Conservation (phyloP, 139 green algal genomes). For the Micractinium sp. region DNA sequence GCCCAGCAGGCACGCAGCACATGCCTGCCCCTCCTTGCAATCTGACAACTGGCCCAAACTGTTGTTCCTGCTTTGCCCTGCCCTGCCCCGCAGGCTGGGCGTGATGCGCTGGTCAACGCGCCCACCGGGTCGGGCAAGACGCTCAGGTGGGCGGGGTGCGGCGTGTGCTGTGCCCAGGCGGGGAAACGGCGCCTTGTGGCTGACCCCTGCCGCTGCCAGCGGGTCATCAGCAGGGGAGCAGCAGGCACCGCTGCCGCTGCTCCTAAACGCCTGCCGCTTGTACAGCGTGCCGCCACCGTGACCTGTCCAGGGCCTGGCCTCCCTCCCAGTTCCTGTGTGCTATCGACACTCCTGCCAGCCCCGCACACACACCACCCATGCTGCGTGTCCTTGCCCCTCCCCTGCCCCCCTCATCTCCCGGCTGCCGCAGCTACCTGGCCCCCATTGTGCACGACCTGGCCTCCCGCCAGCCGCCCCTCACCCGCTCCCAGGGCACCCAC, state of each 20-base stretch:
- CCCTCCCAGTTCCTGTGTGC: not conserved
- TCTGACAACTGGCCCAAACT: not conserved
- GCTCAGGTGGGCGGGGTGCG: slow-evolving; percentile 44
- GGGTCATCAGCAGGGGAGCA: no score
- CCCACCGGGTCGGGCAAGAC: slow-evolving; percentile 93
- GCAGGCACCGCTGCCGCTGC: no score
- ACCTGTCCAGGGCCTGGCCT: not conserved
- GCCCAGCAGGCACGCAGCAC: not conserved
- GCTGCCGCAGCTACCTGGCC: slow-evolving; percentile 75
- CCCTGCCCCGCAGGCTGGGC: slow-evolving; percentile 50
- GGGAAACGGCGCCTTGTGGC: no score
- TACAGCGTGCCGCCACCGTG: no score
- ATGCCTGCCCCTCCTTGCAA: not conserved
- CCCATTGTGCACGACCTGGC: slow-evolving; percentile 85
- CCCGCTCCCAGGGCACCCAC: slow-evolving; percentile 72
- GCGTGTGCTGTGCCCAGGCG: no score
- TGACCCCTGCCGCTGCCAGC: no score
- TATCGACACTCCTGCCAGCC: not conserved
- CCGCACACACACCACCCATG: not conserved
- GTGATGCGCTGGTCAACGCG: slow-evolving; percentile 76
- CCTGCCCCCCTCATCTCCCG: not conserved
- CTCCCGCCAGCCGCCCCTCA: slow-evolving; percentile 54
- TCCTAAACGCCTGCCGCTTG: no score
- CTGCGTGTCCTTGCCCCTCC: not conserved
- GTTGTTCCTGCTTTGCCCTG: not conserved